Percentiles rank a stretch among this genome's conserved stretches.
These are phyloP conservation scores for Limnomonas spitsbergensis DNA, from an alignment of 139 green algal species.

Conservation along the genomic window DNA sequence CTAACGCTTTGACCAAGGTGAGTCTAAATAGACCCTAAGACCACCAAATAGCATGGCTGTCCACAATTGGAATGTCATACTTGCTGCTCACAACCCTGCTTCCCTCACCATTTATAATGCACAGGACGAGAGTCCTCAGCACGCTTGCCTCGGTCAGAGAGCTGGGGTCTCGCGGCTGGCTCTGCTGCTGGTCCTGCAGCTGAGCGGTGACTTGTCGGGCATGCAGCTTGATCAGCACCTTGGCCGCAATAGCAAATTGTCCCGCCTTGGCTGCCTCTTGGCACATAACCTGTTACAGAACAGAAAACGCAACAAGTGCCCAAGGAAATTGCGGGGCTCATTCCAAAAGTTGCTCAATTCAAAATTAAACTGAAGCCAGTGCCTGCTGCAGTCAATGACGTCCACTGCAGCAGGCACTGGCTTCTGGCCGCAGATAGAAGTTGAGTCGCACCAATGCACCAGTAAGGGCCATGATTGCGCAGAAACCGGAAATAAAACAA, in stretches of 20 bases:
- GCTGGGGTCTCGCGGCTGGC: neutral
- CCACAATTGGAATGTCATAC: too few relatives aligned
- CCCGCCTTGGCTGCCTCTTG: constrained; percentile 1
- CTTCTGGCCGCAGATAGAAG: neutral
- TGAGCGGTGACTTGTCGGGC: neutral
- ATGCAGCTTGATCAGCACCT: neutral
- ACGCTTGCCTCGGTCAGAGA: neutral
- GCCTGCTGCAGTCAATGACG: neutral
- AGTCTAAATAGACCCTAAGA: too few relatives aligned
- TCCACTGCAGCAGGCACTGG: neutral
- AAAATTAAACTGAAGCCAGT: neutral
- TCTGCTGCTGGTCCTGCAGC: neutral
- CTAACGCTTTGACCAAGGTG: too few relatives aligned
- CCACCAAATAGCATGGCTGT: too few relatives aligned
- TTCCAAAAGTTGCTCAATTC: neutral
- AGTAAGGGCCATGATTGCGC: too few relatives aligned
- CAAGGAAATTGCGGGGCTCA: neutral
- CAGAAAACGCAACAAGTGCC: neutral
- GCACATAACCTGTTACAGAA: constrained; percentile 9
- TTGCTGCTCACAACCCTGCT: too few relatives aligned
- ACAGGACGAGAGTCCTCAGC: neutral
- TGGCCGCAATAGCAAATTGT: neutral
- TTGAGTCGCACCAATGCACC: neutral
- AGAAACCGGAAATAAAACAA: too few relatives aligned
- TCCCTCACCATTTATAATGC: neutral